These are phyloP conservation scores for Plectosphaerella cucumerina DNA, from an alignment of 2,329 filamentous ascomycete genomes.

Conservation along the genomic window DNA sequence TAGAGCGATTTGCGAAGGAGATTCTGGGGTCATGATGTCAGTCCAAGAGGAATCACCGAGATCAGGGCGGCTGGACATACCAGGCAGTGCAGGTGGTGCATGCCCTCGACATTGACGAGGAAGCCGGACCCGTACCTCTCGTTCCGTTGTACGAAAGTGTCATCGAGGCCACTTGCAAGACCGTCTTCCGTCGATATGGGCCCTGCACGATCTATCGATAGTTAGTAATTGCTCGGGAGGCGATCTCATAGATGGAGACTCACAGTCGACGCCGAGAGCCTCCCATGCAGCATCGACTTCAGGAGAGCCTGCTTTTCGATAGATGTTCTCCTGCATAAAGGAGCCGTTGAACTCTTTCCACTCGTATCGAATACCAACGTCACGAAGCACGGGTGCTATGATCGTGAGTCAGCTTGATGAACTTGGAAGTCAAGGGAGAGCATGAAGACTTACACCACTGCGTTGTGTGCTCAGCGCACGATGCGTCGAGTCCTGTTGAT, in stretches of 20 bases:
- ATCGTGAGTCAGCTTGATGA: background rate
- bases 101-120: conserved; percentile 51
- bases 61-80: conserved; percentile 22
- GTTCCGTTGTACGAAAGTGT: conserved; percentile 50
- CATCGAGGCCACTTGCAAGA: conserved; percentile 42
- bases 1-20: conserved; percentile 53
- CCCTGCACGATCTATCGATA: conserved; percentile 34
- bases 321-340: conserved; percentile 50
- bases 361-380: conserved; percentile 26
- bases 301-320: conserved; percentile 42
- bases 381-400: conserved; percentile 26
- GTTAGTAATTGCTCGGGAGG: conserved; percentile 4
- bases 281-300: conserved; percentile 57
- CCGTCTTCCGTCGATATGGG: conserved; percentile 47
- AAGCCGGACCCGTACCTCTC: conserved; percentile 55
- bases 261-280: conserved; percentile 38
- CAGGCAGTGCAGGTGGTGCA: conserved; percentile 56
- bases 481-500: conserved; percentile 11
- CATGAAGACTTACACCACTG: conserved; percentile 29
- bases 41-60: background rate
- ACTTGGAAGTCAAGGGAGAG: background rate
- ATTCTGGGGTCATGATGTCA: conserved; percentile 33
- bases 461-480: conserved; percentile 26
- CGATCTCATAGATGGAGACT: conserved; percentile 12
- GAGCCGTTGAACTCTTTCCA: conserved; percentile 49